These are phyloP conservation scores for Oropetium thomaeum DNA, from an alignment of 176 grass and related monocot genomes.

Conservation along the genomic window DNA sequence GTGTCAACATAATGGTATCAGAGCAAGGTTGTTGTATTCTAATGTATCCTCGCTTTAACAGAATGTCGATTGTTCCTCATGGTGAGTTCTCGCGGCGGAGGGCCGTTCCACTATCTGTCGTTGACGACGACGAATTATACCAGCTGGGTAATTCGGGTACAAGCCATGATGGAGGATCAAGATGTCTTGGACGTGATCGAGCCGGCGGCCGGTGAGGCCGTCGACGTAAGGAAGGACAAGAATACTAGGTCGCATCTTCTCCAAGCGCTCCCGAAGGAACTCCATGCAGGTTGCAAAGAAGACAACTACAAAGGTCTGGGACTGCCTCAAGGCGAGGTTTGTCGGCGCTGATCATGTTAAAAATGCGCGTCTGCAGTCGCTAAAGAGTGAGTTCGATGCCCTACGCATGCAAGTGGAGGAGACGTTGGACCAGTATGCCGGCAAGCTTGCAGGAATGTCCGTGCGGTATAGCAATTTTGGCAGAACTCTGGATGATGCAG, in stretches of 20 bases:
- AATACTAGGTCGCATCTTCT: background rate
- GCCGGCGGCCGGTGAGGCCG: background rate
- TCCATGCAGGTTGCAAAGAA: background rate
- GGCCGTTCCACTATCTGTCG: background rate
- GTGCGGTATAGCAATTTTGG: background rate
- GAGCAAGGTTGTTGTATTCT: background rate
- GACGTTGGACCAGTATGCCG: too few species aligned
- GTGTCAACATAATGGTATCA: too few species aligned
- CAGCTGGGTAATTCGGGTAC: background rate
- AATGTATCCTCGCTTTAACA: background rate
- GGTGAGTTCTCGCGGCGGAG: background rate
- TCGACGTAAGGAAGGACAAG: background rate
- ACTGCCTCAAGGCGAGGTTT: background rate
- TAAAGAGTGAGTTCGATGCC: background rate
- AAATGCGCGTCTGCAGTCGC: background rate
- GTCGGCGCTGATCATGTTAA: background rate
- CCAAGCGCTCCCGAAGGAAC: background rate
- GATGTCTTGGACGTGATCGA: background rate
- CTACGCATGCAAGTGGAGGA: too few species aligned
- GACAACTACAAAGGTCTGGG: background rate
- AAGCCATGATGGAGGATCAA: background rate
- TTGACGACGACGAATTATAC: background rate
- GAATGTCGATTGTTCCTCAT: background rate
- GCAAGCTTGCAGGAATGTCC: too few species aligned
- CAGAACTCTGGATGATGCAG: background rate